phyloP scores from a whole-genome alignment of 768 basidiomycete genomes.

The Rhizopogon rudus region DNA sequence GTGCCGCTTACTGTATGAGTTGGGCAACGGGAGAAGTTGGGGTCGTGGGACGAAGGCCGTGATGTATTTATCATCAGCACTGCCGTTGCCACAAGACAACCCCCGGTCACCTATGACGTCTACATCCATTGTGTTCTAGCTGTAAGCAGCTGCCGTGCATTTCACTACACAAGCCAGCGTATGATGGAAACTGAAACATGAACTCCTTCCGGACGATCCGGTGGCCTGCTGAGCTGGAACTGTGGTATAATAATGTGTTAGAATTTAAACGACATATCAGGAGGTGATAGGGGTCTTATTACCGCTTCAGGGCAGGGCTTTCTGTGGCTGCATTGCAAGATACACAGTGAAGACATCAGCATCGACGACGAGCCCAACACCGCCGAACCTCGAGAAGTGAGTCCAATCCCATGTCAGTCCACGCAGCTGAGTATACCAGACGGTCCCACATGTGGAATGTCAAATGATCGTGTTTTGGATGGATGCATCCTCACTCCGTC shows the following conservation, averaged over 20 bases:
- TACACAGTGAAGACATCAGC: conserved; percentile 6
- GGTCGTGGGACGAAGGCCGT: not conserved
- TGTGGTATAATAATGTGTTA: conserved; percentile 1
- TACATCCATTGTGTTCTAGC: too few relatives aligned
- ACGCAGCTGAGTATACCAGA: not conserved
- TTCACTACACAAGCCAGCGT: not conserved
- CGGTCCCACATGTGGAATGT: not conserved
- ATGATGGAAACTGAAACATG: not conserved
- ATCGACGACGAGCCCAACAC: conserved; percentile 15
- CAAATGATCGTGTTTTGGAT: conserved; percentile 21
- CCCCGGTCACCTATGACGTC: not conserved
- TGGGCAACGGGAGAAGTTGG: not conserved
- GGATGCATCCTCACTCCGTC: conserved; percentile 39
- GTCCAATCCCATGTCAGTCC: conserved; percentile 11
- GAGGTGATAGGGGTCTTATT: conserved; percentile 15
- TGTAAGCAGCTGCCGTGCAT: not conserved
- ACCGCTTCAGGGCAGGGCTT: conserved; percentile 25
- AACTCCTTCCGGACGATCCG: not conserved
- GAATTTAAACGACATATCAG: not conserved
- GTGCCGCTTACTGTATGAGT: not conserved
- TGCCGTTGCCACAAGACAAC: conserved; percentile 2
- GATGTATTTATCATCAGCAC: conserved; percentile 7
- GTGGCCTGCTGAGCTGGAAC: conserved; percentile 1
- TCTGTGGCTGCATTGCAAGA: not conserved
- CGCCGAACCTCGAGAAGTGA: conserved; percentile 33